Percentiles rank a stretch among this genome's conserved stretches.
phyloP scores from a whole-genome alignment of 2,329 filamentous ascomycete species.

The Xylariaceae sp. region DNA sequence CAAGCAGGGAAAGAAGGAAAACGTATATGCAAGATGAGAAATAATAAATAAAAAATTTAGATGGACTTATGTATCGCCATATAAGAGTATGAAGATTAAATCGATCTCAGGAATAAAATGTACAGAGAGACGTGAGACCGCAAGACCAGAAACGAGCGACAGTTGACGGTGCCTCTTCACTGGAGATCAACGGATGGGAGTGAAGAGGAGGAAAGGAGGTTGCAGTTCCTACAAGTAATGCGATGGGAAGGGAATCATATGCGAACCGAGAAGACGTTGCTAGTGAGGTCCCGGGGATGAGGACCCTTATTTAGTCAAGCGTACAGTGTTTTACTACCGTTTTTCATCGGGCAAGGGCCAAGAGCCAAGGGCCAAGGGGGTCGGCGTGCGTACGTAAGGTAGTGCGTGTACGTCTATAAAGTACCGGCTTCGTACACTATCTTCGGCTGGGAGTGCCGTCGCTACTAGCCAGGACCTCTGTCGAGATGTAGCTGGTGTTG shows the following conservation, averaged over 20 bases:
- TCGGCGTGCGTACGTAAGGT: neutral
- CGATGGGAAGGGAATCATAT: neutral
- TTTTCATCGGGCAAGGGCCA: neutral
- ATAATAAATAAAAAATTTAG: neutral
- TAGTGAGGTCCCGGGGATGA: neutral
- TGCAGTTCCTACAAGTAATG: neutral
- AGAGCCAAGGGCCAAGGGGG: no score
- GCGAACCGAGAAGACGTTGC: neutral
- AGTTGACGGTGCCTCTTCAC: neutral
- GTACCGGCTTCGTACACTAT: no score
- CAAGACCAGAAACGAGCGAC: constrained; percentile 6
- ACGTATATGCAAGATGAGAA: neutral
- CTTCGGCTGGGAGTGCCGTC: no score
- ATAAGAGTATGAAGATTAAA: neutral
- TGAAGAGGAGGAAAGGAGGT: neutral
- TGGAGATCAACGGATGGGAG: constrained; percentile 6
- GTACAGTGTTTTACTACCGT: neutral
- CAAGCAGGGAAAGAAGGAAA: neutral
- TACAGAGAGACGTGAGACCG: neutral
- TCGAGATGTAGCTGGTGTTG: no score
- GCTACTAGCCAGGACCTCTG: no score
- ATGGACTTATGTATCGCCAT: constrained; percentile 3
- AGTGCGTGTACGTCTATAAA: neutral
- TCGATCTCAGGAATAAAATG: neutral
- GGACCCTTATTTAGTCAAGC: neutral